These are phyloP conservation scores for Nissolia schottii DNA, from an alignment of 306 rosid species.

Conservation along the genomic window DNA sequence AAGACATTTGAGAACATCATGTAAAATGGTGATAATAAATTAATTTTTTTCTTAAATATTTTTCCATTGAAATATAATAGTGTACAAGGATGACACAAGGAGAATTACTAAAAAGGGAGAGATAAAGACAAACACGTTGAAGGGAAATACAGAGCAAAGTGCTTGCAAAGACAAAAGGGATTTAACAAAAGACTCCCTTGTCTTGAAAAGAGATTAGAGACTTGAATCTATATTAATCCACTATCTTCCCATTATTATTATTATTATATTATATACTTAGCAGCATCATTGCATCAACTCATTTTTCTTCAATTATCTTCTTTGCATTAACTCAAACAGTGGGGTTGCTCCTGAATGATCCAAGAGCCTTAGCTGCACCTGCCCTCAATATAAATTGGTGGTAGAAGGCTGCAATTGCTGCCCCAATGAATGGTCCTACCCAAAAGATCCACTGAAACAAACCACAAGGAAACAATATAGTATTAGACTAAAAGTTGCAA, in stretches of 20 bases:
- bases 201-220: slow-evolving; percentile 9
- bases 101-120: neutral
- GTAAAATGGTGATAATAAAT: neutral
- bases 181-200: slow-evolving; percentile 17
- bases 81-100: neutral
- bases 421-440: slow-evolving; percentile 78
- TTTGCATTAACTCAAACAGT: slow-evolving; percentile 16
- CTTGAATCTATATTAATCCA: neutral
- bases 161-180: slow-evolving; percentile 13
- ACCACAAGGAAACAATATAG: neutral
- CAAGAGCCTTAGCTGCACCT: slow-evolving; percentile 63
- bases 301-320: neutral
- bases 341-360: slow-evolving; percentile 69
- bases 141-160: slow-evolving; percentile 24
- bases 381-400: slow-evolving; percentile 75
- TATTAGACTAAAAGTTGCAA: neutral
- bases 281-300: neutral
- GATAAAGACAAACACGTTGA: slow-evolving; percentile 13
- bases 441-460: slow-evolving; percentile 70
- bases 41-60: neutral
- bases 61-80: neutral
- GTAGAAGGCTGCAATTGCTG: slow-evolving; percentile 79
- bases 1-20: neutral
- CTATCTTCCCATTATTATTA: neutral
- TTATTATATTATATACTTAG: neutral